Evolutionary conservation across 176 grass and related monocot species (phyloP).

Genomic region (Aegilops longissima): DNA sequence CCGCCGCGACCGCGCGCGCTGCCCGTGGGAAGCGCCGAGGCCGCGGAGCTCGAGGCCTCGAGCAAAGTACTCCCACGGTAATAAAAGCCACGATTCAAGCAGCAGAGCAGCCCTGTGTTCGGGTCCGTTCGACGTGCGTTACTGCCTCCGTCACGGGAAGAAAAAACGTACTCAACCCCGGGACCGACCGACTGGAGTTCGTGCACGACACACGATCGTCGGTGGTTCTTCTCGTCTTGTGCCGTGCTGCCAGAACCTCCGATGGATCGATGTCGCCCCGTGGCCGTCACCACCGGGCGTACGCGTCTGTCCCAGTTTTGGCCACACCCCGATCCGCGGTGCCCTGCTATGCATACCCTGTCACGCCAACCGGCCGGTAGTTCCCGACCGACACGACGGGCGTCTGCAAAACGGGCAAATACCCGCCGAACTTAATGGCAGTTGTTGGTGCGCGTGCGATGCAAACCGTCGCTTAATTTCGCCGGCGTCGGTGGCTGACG

Average conservation of each 20-base stretch:
- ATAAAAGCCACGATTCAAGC: no score
- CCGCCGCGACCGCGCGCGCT: no score
- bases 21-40: neutral
- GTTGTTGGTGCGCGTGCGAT: neutral
- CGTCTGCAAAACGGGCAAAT: neutral
- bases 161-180: no score
- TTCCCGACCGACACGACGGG: neutral
- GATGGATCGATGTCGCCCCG: neutral
- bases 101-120: no score
- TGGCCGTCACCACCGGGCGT: neutral
- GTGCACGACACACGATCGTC: no score
- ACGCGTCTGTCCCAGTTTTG: neutral
- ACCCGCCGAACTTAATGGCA: neutral
- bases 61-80: no score
- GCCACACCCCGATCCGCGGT: neutral
- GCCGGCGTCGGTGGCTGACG: neutral
- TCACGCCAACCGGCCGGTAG: neutral
- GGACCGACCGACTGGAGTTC: no score
- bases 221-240: neutral
- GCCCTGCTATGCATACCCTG: neutral
- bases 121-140: no score
- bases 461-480: neutral
- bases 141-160: no score
- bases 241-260: neutral
- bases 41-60: neutral